Conservation (phyloP, 2,329 filamentous ascomycete genomes). For the Colletotrichum tropicicola region DNA sequence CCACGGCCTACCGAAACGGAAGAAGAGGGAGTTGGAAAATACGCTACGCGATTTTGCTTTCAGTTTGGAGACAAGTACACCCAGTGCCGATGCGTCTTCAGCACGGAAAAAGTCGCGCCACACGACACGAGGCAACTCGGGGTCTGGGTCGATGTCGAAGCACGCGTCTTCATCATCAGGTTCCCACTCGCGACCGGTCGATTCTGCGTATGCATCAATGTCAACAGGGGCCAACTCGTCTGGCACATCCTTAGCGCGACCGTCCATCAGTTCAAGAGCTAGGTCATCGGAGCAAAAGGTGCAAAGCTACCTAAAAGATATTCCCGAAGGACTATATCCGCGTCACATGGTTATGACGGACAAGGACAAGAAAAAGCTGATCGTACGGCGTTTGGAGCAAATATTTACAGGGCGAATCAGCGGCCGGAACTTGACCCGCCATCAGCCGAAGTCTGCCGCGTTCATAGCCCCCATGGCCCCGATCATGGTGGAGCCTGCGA, state of each 20-base stretch:
- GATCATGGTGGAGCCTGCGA: conserved; percentile 40
- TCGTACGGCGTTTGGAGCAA: conserved; percentile 80
- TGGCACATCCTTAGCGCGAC: conserved; percentile 47
- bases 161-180: conserved; percentile 62
- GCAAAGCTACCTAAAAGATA: conserved; percentile 76
- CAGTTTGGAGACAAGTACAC: conserved; percentile 14
- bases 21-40: conserved; percentile 80
- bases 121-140: conserved; percentile 50
- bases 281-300: conserved; percentile 67
- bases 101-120: conserved; percentile 53
- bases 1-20: conserved; percentile 75
- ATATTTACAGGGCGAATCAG: conserved; percentile 79
- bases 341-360: conserved; percentile 72
- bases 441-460: conserved; percentile 33
- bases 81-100: conserved; percentile 61
- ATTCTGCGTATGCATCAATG: conserved; percentile 77
- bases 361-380: conserved; percentile 77
- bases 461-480: conserved; percentile 28
- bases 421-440: conserved; percentile 46
- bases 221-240: conserved; percentile 59
- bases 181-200: conserved; percentile 61
- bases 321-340: conserved; percentile 74
- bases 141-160: conserved; percentile 55
- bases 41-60: conserved; percentile 76
- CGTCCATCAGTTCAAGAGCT: conserved; percentile 44